Percentiles rank a stretch among this genome's conserved stretches.
Conservation (phyloP, 352 stramenopile genomes). For the Aphanomyces euteiches region DNA sequence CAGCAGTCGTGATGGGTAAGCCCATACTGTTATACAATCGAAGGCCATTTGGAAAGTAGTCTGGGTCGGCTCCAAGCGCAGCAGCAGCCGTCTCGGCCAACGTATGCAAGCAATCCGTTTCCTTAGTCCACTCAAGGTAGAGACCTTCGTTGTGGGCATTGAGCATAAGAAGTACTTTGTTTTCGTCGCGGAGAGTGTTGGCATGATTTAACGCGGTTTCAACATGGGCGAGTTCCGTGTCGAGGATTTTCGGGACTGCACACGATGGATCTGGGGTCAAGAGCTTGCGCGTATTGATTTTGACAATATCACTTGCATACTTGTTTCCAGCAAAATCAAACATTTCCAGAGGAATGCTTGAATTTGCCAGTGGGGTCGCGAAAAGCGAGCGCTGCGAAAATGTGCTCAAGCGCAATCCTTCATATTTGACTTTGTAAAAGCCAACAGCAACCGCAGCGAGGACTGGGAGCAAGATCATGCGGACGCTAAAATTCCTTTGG, state of each 20-base stretch:
- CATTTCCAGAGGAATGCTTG: background rate
- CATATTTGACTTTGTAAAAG: constrained; percentile 26
- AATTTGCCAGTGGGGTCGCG: background rate
- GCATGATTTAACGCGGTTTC: constrained; percentile 36
- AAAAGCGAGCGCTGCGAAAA: constrained; percentile 10
- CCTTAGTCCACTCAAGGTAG: constrained; percentile 39
- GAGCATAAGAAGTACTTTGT: constrained; percentile 39
- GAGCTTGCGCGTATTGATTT: constrained; percentile 44
- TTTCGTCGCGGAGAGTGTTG: constrained; percentile 18
- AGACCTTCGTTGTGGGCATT: constrained; percentile 62
- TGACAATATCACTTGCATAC: constrained; percentile 53
- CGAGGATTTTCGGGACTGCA: constrained; percentile 29
- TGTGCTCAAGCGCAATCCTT: constrained; percentile 16
- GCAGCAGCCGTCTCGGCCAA: constrained; percentile 44
- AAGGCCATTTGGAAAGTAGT: constrained; percentile 51
- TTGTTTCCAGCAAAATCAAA: constrained; percentile 37
- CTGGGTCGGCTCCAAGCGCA: constrained; percentile 44
- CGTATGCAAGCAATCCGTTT: constrained; percentile 39
- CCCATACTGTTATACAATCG: constrained; percentile 56
- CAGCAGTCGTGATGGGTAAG: constrained; percentile 40
- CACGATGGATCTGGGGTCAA: constrained; percentile 35
- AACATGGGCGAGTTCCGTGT: constrained; percentile 40
- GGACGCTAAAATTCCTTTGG: constrained; percentile 25
- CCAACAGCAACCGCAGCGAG: constrained; percentile 15
- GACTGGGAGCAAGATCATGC: constrained; percentile 24